These are phyloP conservation scores for Dactylellina sp. DNA, from an alignment of 2,329 filamentous ascomycete species.

Conservation along the genomic window DNA sequence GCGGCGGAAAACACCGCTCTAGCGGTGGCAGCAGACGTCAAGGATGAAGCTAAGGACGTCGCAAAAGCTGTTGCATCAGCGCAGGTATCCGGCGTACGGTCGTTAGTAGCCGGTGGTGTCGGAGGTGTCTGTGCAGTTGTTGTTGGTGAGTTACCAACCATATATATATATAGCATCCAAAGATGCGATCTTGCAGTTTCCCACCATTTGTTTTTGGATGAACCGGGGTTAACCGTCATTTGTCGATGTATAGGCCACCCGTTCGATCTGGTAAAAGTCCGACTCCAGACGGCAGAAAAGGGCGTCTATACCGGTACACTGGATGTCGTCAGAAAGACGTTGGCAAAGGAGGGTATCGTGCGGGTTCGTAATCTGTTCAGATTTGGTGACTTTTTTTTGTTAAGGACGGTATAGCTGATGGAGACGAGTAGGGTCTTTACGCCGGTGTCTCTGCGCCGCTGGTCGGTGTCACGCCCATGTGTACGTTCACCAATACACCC, in stretches of 20 bases:
- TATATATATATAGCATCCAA: no score
- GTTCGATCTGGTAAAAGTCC: constrained; percentile 97
- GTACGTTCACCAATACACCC: constrained; percentile 70
- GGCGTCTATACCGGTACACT: constrained; percentile 90
- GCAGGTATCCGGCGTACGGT: constrained; percentile 75
- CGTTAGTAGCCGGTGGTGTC: constrained; percentile 88
- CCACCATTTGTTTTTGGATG: no score
- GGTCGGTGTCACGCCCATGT: constrained; percentile 98
- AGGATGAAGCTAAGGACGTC: constrained; percentile 52
- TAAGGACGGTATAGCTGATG: not conserved
- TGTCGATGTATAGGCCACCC: constrained; percentile 73
- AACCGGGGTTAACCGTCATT: not conserved
- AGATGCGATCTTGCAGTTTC: no score
- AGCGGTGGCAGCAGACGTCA: constrained; percentile 42
- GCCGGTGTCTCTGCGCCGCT: constrained; percentile 96
- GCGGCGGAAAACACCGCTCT: constrained; percentile 22
- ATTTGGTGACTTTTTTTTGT: not conserved
- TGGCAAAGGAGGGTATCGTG: constrained; percentile 84
- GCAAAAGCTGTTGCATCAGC: constrained; percentile 53
- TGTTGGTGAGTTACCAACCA: constrained; percentile 72
- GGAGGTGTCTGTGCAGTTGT: constrained; percentile 94
- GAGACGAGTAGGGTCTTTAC: constrained; percentile 77
- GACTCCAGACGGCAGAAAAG: constrained; percentile 92
- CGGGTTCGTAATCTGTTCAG: constrained; percentile 64
- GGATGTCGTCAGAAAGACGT: constrained; percentile 88